Evolutionary conservation across 768 basidiomycete genomes (phyloP).

Genomic region (Pisolithus marmoratus): DNA sequence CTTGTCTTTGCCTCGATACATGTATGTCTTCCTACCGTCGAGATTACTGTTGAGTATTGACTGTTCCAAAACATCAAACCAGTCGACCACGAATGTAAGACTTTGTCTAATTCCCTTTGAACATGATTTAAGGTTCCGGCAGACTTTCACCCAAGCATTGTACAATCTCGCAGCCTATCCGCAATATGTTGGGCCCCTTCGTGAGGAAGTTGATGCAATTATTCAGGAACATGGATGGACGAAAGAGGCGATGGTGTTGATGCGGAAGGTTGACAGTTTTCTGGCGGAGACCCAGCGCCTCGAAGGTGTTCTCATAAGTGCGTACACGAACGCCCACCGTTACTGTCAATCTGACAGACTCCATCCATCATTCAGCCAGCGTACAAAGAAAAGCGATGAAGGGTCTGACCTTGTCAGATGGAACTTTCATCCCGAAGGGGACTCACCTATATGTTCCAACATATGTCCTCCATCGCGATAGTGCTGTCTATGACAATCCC

Average conservation of each 20-base stretch:
- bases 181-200: constrained; percentile 29
- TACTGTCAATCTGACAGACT: background rate
- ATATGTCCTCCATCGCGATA: constrained; percentile 14
- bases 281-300: constrained; percentile 32
- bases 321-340: background rate
- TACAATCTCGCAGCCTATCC: constrained; percentile 33
- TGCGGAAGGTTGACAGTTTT: constrained; percentile 38
- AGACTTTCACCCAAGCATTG: constrained; percentile 32
- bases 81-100: background rate
- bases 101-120: background rate
- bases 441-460: constrained; percentile 20
- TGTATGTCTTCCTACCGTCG: constrained; percentile 7
- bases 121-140: background rate
- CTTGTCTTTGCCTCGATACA: constrained; percentile 4
- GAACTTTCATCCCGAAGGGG: constrained; percentile 31
- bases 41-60: background rate
- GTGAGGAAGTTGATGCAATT: constrained; percentile 33
- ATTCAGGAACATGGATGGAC: constrained; percentile 26
- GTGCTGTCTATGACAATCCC: constrained; percentile 26
- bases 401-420: constrained; percentile 33
- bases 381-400: constrained; percentile 28
- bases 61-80: background rate
- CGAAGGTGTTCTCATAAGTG: constrained; percentile 12
- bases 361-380: constrained; percentile 11
- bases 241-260: constrained; percentile 20